phyloP scores from a whole-genome alignment of 2,329 filamentous ascomycete genomes.

The Colletotrichum lindemuthianum region DNA sequence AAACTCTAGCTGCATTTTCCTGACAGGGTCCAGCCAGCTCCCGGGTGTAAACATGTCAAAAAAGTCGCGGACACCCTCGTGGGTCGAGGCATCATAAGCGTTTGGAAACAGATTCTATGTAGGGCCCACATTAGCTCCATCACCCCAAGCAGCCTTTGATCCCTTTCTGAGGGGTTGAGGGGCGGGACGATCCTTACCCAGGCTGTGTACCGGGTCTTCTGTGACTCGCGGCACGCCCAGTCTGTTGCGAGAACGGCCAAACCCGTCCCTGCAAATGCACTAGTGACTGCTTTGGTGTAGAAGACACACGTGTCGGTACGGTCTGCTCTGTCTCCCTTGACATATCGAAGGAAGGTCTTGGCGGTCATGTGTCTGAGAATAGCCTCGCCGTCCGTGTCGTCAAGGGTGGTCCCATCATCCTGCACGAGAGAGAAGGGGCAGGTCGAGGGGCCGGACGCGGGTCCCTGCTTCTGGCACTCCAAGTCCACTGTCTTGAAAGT shows the following conservation, averaged over 20 bases:
- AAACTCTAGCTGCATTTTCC: constrained; percentile 5
- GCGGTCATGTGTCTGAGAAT: neutral
- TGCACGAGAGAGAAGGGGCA: too few species aligned
- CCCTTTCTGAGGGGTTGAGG: too few species aligned
- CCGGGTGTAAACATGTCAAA: constrained; percentile 14
- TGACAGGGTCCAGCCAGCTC: constrained; percentile 6
- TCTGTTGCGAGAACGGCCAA: neutral
- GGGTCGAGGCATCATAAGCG: neutral
- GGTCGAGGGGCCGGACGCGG: too few species aligned
- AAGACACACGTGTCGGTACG: neutral
- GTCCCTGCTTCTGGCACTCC: too few species aligned
- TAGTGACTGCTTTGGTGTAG: neutral
- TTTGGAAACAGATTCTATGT: constrained; percentile 2
- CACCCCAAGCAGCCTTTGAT: too few species aligned
- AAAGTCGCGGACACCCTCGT: neutral
- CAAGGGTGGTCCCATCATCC: neutral
- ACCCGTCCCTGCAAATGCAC: neutral
- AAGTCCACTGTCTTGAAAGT: too few species aligned
- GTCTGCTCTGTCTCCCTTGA: constrained; percentile 3
- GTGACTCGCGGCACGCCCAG: neutral
- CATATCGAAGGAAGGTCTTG: neutral
- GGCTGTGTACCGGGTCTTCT: neutral
- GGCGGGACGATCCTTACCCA: neutral
- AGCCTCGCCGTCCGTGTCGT: neutral
- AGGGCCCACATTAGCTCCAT: neutral